Percentiles rank a stretch among this genome's conserved stretches.
Conservation (phyloP, 1,284 basidiomycete genomes). For the Leccinum pallidistipes region DNA sequence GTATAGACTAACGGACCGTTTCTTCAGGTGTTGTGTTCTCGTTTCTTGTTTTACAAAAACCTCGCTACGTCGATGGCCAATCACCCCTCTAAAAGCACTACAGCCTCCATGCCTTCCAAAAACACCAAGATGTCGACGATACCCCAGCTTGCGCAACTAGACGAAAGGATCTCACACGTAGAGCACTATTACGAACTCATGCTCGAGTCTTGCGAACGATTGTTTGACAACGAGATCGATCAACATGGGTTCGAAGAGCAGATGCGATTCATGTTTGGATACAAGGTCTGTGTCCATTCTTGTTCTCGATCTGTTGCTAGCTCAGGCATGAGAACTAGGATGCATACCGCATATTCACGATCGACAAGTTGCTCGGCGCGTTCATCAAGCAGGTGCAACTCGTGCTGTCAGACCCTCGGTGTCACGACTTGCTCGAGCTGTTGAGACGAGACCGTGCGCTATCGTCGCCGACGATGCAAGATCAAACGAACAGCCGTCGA, state of each 20-base stretch:
- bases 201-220: slow-evolving; percentile 83
- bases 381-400: slow-evolving; percentile 88
- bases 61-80: slow-evolving; percentile 54
- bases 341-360: slow-evolving; percentile 85
- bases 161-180: slow-evolving; percentile 34
- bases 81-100: slow-evolving; percentile 29
- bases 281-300: slow-evolving; percentile 47
- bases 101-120: slow-evolving; percentile 33
- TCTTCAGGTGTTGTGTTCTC: slow-evolving; percentile 78
- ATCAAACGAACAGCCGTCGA: slow-evolving; percentile 83
- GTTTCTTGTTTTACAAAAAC: slow-evolving; percentile 80
- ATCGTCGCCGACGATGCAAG: slow-evolving; percentile 67
- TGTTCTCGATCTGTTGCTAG: background rate
- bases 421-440: slow-evolving; percentile 81
- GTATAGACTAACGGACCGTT: slow-evolving; percentile 1
- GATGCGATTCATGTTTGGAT: slow-evolving; percentile 88
- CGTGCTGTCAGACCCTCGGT: slow-evolving; percentile 77
- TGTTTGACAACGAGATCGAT: slow-evolving; percentile 94
- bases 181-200: slow-evolving; percentile 81
- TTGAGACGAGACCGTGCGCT: slow-evolving; percentile 78
- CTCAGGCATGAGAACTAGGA: slow-evolving; percentile 40
- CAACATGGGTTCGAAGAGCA: slow-evolving; percentile 88
- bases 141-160: slow-evolving; percentile 15
- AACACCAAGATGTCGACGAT: slow-evolving; percentile 35
- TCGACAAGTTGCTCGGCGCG: slow-evolving; percentile 91